Base-by-base conservation (phyloP, 176 grass and related monocot genomes). In the Rhynchospora breviuscula region DNA sequence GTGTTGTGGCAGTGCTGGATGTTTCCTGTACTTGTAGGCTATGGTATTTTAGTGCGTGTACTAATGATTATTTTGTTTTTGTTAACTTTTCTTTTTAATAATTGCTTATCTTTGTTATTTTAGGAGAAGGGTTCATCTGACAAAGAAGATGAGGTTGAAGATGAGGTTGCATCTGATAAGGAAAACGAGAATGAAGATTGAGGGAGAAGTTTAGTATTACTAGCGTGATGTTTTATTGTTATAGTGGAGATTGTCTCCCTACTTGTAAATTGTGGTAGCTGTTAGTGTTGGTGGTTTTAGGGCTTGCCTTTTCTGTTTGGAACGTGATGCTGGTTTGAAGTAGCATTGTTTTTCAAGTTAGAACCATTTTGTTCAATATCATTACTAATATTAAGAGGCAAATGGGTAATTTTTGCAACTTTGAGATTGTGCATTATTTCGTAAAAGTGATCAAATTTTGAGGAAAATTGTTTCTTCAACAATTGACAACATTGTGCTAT, bases 101-200 rank as follows among this genome's bases (percentile, higher is more conserved):
- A 52, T 67, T 52, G 26, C 18, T 18, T 63, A 19, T 82, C 8
- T 82, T 49, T 49, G 21, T 67, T 67, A 51, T 63, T 13, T 54
- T 82, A 82, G 80, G 76, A 86, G 60, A 80, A 86, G 3, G 84
- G 58, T 7, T 15, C 73, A 29, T 64, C 84, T 80, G 84, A 86
- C 31, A 78, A 86, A 79, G 84, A 80, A 80, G 84, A 77, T 56
- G 66, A 73, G 1, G 84, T 15, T 17, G 72, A 67, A 10, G 61
- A 83, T 19, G 45, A 83, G 60, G 62, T 23, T 53, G 81, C 23
- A 15, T 43, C 84, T 48, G 84, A 80, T 15, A 65, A 80, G 46
- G 74, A 86, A 46, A 44, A 69, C 5, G 84, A 70, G 75, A 65
- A 48, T 14, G 14, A 68, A 52, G 74, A 29, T 40, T 86, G 21